Percentiles rank a stretch among this genome's conserved stretches.
These are phyloP conservation scores for Fusarium marasasianum DNA, from an alignment of 2,329 filamentous ascomycete genomes.

Conservation along the genomic window DNA sequence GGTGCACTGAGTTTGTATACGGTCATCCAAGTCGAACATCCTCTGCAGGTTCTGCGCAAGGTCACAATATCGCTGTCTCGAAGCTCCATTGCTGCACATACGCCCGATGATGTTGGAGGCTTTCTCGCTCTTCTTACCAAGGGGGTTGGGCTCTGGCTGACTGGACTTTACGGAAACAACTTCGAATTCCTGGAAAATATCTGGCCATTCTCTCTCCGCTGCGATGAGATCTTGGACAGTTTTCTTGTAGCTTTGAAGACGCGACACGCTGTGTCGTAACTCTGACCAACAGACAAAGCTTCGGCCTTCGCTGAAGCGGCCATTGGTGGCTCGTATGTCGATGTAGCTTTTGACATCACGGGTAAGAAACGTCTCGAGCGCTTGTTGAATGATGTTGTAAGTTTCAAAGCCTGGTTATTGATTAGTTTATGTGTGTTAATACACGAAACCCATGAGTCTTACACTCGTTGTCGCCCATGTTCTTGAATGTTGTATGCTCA, in stretches of 20 bases:
- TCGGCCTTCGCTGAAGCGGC: slow-evolving; percentile 23
- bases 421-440: neutral
- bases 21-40: slow-evolving; percentile 33
- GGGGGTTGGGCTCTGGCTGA: slow-evolving; percentile 12
- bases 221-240: slow-evolving; percentile 29
- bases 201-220: slow-evolving; percentile 38
- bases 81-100: slow-evolving; percentile 17
- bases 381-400: neutral
- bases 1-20: slow-evolving; percentile 31
- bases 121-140: slow-evolving; percentile 25
- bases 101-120: slow-evolving; percentile 37
- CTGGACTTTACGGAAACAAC: slow-evolving; percentile 44
- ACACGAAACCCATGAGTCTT: neutral
- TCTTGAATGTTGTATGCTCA: neutral
- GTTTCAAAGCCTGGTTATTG: neutral
- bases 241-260: slow-evolving; percentile 38
- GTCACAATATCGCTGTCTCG: neutral
- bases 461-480: neutral
- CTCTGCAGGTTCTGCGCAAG: slow-evolving; percentile 36
- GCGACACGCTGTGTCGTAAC: slow-evolving; percentile 42
- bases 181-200: slow-evolving; percentile 45
- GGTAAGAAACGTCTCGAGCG: slow-evolving; percentile 12
- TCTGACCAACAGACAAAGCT: slow-evolving; percentile 43
- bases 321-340: slow-evolving; percentile 6
- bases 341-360: neutral